Evolutionary conservation across 305 asterid genomes (phyloP).

Genomic region (Fraxinus dipetala): DNA sequence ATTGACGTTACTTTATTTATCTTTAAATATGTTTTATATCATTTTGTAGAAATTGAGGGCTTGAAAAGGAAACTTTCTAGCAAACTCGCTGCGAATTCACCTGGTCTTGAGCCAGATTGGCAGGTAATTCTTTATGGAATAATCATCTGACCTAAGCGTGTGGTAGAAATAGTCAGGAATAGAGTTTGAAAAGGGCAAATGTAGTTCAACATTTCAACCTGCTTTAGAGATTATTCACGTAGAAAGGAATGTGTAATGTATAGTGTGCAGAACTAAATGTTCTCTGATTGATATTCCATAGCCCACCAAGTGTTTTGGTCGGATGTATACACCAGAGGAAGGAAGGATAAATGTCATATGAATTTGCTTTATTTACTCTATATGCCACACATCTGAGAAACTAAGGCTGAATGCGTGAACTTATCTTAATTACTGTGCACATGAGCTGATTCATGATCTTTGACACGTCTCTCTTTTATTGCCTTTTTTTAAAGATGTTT

Average conservation of each 20-base stretch:
- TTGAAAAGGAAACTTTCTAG: constrained; percentile 94
- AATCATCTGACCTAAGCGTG: background rate
- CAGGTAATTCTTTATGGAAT: constrained; percentile 43
- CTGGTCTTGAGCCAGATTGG: constrained; percentile 88
- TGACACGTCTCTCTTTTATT: background rate
- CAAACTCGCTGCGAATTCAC: constrained; percentile 91
- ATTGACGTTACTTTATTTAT: constrained; percentile 1
- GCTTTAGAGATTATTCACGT: background rate
- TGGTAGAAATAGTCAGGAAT: background rate
- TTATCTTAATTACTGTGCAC: background rate
- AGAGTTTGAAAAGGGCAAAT: background rate
- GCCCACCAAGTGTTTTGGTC: background rate
- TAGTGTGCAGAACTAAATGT: background rate
- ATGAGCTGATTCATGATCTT: background rate
- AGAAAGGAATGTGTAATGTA: background rate
- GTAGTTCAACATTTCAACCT: background rate
- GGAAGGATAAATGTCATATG: background rate
- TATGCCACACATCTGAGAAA: background rate
- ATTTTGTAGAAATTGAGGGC: constrained; percentile 73
- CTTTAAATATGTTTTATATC: background rate
- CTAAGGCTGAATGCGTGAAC: background rate
- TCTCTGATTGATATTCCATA: background rate
- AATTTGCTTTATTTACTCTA: background rate
- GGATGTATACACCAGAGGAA: background rate
- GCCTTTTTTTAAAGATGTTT: background rate